These are phyloP conservation scores for Aspergillus incahuasiensis DNA, from an alignment of 495 filamentous ascomycete genomes.

Conservation along the genomic window DNA sequence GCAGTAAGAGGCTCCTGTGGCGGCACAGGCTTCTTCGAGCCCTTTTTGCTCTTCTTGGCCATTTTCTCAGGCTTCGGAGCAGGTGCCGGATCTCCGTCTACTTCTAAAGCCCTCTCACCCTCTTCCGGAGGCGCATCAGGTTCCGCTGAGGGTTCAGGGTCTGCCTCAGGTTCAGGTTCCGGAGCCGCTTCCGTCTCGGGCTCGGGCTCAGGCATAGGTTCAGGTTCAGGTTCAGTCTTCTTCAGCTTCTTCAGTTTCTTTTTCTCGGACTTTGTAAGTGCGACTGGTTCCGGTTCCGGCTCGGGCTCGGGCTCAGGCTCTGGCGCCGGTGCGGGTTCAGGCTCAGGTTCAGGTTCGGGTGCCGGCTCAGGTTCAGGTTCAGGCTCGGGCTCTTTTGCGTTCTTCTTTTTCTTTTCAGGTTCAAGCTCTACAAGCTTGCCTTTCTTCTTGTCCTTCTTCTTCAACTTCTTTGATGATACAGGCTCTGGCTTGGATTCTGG, in stretches of 20 bases:
- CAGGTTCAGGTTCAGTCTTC: neutral
- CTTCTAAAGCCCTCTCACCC: constrained; percentile 3
- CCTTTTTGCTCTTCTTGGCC: constrained; percentile 20
- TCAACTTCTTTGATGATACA: neutral
- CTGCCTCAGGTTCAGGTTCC: constrained; percentile 7
- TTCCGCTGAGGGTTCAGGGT: constrained; percentile 12
- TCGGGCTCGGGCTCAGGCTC: neutral
- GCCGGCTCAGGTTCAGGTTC: constrained; percentile 11
- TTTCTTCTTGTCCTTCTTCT: neutral
- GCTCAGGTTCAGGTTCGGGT: neutral
- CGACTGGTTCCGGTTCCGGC: neutral
- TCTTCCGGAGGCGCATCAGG: neutral
- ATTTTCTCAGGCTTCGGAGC: constrained; percentile 19
- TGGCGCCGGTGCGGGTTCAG: neutral
- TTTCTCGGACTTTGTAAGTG: neutral
- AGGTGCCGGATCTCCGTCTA: constrained; percentile 9
- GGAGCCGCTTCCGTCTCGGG: too few species aligned
- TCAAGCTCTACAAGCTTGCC: neutral
- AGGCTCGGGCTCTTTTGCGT: constrained; percentile 2
- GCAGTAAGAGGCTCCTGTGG: constrained; percentile 15
- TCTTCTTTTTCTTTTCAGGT: neutral
- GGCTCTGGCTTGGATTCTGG: constrained; percentile 6
- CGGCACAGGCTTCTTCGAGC: constrained; percentile 5
- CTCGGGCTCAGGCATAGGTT: constrained; percentile 1
- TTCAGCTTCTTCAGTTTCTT: neutral